phyloP scores from a whole-genome alignment of 441 rosid genomes.

The Populus hybrid region DNA sequence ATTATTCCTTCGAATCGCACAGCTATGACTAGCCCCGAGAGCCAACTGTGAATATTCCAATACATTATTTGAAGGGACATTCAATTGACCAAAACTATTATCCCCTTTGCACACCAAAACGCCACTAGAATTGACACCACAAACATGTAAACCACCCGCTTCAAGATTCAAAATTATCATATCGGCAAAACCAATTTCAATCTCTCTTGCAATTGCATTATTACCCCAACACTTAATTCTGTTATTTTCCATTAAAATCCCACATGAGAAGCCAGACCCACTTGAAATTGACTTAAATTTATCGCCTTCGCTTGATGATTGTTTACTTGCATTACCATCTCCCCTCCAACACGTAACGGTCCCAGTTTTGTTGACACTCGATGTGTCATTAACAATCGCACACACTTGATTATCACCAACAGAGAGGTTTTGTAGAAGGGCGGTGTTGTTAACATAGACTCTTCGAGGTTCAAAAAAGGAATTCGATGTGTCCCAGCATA shows the following conservation, averaged over 20 bases:
- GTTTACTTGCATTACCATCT: not conserved
- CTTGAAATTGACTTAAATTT: conserved; percentile 45
- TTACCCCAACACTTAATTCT: conserved; percentile 63
- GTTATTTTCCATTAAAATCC: conserved; percentile 35
- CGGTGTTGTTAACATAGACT: conserved; percentile 45
- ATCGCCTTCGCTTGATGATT: not conserved
- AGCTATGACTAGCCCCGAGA: conserved; percentile 55
- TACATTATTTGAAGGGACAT: conserved; percentile 36
- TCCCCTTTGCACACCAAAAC: conserved; percentile 54
- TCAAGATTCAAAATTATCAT: conserved; percentile 46
- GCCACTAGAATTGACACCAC: conserved; percentile 57
- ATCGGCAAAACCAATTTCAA: conserved; percentile 40
- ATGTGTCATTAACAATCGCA: conserved; percentile 34
- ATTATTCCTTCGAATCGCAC: conserved; percentile 45
- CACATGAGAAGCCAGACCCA: conserved; percentile 75
- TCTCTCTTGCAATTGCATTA: conserved; percentile 24
- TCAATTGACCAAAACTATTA: conserved; percentile 50
- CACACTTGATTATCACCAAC: conserved; percentile 71
- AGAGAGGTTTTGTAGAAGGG: conserved; percentile 38
- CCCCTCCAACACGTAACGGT: conserved; percentile 69
- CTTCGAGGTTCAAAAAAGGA: conserved; percentile 35
- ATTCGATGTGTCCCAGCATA: conserved; percentile 60
- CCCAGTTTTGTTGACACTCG: conserved; percentile 17
- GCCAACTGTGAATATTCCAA: conserved; percentile 43
- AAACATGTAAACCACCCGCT: conserved; percentile 69